Base-by-base conservation (phyloP, 2,329 filamentous ascomycete genomes). In the Scedosporium dehoogii region DNA sequence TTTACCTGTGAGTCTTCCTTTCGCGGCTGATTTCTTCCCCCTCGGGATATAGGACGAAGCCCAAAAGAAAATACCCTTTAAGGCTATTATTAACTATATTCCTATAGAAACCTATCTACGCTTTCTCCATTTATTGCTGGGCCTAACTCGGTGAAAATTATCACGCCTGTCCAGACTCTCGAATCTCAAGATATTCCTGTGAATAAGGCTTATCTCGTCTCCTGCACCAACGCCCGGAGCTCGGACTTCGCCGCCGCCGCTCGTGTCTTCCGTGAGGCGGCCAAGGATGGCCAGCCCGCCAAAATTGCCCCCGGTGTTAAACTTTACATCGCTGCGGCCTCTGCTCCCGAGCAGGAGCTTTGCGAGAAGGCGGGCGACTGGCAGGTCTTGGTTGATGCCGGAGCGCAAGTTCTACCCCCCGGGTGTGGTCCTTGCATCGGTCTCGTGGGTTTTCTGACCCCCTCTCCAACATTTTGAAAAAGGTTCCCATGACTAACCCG, bases 251-350 rank as follows among this genome's bases (percentile, higher is more conserved):
- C 85, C 0, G 86, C 89, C 0, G 93, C 93, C 1, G 92, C 92
- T 1, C 84, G 83, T 55, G 92, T 97, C 2, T 96, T 97, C 81
- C 86, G 84, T 62, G 88, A 93, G 46, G 91, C 90, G 1, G 84
- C 88, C 0, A 83, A 84, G 62, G 78, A 78, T 27, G 89, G 86
- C 14, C 77, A 81, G 62, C 75, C 84, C 6, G 82, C 90, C 23
- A 91, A 88, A 75, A 81, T 96, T 63, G 86, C 90, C 0, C 78
- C 84, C 0, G 85, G 88, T 27, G 92, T 97, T 48, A 82, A 92
- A 62, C 87, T 97, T 70, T 97, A 97, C 75, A 89, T 97, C 65
- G 89, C 92, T 0, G 92, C 93, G 0, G 93, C 93, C 0, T 97
- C 92, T 0, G 70, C 85, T 0, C 79, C 83, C 0, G 92, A 97